Percentiles rank a stretch among this genome's conserved stretches.
Conservation (phyloP, 1,284 basidiomycete species). For the Laetiporus sulphureus region DNA sequence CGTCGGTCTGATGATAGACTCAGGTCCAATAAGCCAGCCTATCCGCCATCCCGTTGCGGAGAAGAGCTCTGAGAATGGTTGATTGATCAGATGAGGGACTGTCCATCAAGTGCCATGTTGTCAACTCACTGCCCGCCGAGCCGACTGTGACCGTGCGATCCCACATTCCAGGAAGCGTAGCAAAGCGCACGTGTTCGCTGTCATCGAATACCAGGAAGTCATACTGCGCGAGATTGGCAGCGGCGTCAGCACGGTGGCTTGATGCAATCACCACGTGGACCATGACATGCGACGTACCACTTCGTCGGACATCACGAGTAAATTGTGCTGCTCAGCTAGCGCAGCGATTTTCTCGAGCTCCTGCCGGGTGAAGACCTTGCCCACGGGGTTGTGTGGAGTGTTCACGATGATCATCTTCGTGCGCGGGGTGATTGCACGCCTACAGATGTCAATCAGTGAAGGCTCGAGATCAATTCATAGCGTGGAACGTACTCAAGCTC, state of each 20-base stretch:
- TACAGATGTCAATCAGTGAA: constrained; percentile 20
- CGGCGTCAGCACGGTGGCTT: no score
- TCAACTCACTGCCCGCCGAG: constrained; percentile 66
- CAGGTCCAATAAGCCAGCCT: constrained; percentile 91
- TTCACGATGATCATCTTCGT: constrained; percentile 94
- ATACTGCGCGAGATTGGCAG: constrained; percentile 74
- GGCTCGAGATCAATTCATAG: neutral
- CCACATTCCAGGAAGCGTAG: constrained; percentile 96
- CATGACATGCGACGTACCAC: constrained; percentile 52
- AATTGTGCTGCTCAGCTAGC: constrained; percentile 87
- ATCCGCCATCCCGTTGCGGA: constrained; percentile 98
- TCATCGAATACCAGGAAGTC: constrained; percentile 90
- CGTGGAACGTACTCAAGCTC: constrained; percentile 63
- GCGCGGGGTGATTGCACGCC: constrained; percentile 75
- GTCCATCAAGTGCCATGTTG: no score
- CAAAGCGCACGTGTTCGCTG: constrained; percentile 87
- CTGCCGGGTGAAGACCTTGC: constrained; percentile 85
- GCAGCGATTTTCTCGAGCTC: constrained; percentile 85
- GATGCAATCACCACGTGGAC: no score
- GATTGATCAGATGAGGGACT: constrained; percentile 7
- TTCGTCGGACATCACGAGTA: constrained; percentile 94
- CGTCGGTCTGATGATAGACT: constrained; percentile 79
- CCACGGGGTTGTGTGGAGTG: constrained; percentile 94
- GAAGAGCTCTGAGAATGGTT: constrained; percentile 69
- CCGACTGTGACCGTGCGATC: constrained; percentile 84